Evolutionary conservation across 768 basidiomycete genomes (phyloP).

Genomic region (Pulveroboletus sp.): DNA sequence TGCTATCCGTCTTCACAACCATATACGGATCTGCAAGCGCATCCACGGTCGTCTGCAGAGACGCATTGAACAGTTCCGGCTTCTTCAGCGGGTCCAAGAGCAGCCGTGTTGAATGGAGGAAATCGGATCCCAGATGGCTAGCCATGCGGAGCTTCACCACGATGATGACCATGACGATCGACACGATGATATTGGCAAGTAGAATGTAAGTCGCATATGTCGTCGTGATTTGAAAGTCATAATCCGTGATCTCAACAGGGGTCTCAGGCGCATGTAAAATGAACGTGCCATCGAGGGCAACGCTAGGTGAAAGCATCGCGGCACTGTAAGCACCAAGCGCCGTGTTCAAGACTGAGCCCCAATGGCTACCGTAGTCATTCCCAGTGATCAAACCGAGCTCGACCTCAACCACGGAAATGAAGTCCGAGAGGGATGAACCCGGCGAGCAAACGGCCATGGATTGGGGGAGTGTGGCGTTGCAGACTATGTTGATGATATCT

Average conservation of each 20-base stretch:
- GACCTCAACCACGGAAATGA: not conserved
- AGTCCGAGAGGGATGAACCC: slow-evolving; percentile 3
- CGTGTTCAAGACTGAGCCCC: slow-evolving; percentile 6
- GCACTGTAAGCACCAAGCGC: slow-evolving; percentile 10
- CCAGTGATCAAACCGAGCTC: not conserved
- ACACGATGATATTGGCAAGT: not conserved
- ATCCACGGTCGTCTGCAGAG: not conserved
- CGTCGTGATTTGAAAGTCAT: not conserved
- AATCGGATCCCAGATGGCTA: slow-evolving; percentile 2
- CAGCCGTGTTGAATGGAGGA: slow-evolving; percentile 2
- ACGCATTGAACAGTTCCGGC: slow-evolving; percentile 2
- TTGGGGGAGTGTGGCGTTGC: not conserved
- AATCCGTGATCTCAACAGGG: not conserved
- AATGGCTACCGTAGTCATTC: too few relatives aligned
- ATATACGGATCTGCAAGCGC: slow-evolving; percentile 3
- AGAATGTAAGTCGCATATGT: slow-evolving; percentile 1
- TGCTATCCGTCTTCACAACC: not conserved
- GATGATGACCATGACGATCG: slow-evolving; percentile 2
- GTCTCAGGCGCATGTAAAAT: not conserved
- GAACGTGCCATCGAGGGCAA: not conserved
- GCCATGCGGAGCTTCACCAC: not conserved
- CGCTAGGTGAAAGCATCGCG: not conserved
- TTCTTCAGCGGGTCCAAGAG: slow-evolving; percentile 5
- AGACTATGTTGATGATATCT: slow-evolving; percentile 17
- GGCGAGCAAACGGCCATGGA: not conserved